Evolutionary conservation across 331 rosid genomes (phyloP).

Genomic region (Saraca asoca): DNA sequence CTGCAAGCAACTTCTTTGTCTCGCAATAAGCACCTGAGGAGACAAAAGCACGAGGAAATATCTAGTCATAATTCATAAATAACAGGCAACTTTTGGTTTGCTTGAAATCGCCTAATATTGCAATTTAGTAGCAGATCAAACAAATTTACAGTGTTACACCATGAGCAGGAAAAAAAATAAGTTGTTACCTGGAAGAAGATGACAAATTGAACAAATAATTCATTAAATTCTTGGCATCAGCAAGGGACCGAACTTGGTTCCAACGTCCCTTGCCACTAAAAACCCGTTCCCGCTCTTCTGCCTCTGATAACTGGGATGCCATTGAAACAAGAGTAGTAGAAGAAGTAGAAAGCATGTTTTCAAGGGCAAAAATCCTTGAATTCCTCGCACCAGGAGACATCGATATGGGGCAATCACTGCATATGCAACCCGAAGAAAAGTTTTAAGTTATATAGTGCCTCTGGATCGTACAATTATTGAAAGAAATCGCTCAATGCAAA

Average conservation of each 20-base stretch:
- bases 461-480: constrained; percentile 17
- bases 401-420: constrained; percentile 49
- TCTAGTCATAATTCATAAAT: constrained; percentile 17
- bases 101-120: neutral
- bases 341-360: constrained; percentile 85
- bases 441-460: constrained; percentile 1
- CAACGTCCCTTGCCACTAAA: constrained; percentile 84
- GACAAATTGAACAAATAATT: constrained; percentile 76
- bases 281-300: constrained; percentile 79
- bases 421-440: constrained; percentile 14
- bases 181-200: constrained; percentile 73
- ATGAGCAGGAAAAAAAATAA: neutral
- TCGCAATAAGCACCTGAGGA: constrained; percentile 63
- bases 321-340: constrained; percentile 78
- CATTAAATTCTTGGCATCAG: constrained; percentile 82
- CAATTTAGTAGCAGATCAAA: neutral
- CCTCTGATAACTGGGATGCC: constrained; percentile 95
- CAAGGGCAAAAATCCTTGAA: constrained; percentile 82
- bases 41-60: neutral
- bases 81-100: too few relatives aligned
- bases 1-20: constrained; percentile 68
- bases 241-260: constrained; percentile 79
- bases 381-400: constrained; percentile 88
- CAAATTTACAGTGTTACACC: too few relatives aligned
- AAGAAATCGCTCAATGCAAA: constrained; percentile 7